Base-by-base conservation (phyloP, 2,329 filamentous ascomycete genomes). In the Aspergillus latus region DNA sequence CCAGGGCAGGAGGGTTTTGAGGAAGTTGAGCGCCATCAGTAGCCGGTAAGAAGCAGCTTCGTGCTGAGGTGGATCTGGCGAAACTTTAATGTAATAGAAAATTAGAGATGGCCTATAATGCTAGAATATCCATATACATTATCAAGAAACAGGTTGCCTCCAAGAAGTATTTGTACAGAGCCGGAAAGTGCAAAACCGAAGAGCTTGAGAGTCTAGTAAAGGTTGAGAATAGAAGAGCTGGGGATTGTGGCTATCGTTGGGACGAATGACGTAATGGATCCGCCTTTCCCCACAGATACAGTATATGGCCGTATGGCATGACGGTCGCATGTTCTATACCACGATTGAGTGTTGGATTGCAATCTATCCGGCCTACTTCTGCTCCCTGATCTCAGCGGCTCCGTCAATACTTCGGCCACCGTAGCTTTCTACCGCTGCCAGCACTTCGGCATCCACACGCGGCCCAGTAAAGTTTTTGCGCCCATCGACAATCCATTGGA, bases 1-100 rank as follows among this genome's bases (percentile, higher is more conserved):
- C 30, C 56, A 63, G 3, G 66, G 64, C 8, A 71, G 61, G 5
- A 69, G n/a, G n/a, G 15, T 40, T 54, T 56, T 56, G 26, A 72
- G 45, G 7, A 53, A 32, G 11, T 36, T 45, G 32, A 52, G 40
- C 10, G 49, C 34, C 34, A 49, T 45, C 55, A 53, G 21, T 57
- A 26, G 50, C 49, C 21, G 26, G 5, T 10, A 13, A 16, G 11
- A 45, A n/a, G 42, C 10, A 56, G 54, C 48, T 56, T 43, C 42
- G 54, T 48, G 48, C 47, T 42, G 47, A 30, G 15, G 40, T 47
- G 13, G 44, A n/a, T 36, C 5, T 4, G 5, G 15, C 6, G 29
- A 15, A 13, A 5, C 10, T 8, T 13, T n/a, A 21, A 9, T 30
- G 28, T 7, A 13, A 8, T 16, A 13, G 15, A 15, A 1, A 13